phyloP scores from a whole-genome alignment of 805 yeast species.

The Cyberlindnera galapagoensis region DNA sequence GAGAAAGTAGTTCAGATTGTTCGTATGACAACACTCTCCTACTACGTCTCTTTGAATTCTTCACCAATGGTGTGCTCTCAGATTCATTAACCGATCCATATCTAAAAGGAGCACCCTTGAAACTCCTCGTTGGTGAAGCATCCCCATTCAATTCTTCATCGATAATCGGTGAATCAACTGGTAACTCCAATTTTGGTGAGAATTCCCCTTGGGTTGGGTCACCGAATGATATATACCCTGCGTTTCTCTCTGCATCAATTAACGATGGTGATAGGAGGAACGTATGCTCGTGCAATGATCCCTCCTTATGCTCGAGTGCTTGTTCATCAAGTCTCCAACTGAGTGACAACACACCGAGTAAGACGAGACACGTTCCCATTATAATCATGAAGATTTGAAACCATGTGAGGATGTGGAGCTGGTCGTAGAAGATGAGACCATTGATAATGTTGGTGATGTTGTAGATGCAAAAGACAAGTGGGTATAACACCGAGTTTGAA shows the following conservation, averaged over 20 bases:
- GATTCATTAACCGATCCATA: conserved; percentile 3
- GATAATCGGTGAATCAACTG: conserved; percentile 1
- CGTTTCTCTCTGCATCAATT: conserved; percentile 11
- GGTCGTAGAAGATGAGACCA: conserved; percentile 53
- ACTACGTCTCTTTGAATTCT: conserved; percentile 12
- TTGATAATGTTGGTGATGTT: conserved; percentile 64
- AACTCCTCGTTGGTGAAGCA: conserved; percentile 3
- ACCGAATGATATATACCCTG: conserved; percentile 34
- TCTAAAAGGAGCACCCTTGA: conserved; percentile 2
- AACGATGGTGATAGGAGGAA: conserved; percentile 15
- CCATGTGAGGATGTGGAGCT: conserved; percentile 34
- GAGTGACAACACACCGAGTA: conserved; percentile 57
- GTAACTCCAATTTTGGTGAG: conserved; percentile 1
- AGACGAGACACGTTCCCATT: conserved; percentile 36
- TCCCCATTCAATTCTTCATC: conserved; percentile 1
- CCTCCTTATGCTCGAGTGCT: conserved; percentile 26
- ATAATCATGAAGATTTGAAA: conserved; percentile 37
- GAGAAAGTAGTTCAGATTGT: conserved; percentile 43
- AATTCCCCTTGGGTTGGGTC: conserved; percentile 27
- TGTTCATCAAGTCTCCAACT: conserved; percentile 43
- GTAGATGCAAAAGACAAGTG: conserved; percentile 78
- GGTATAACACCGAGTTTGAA: conserved; percentile 75
- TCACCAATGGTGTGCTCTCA: neutral
- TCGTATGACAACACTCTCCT: conserved; percentile 43
- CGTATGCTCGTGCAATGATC: conserved; percentile 6